phyloP scores from a whole-genome alignment of 176 grass and related monocot species.

The Aegilops bicornis region DNA sequence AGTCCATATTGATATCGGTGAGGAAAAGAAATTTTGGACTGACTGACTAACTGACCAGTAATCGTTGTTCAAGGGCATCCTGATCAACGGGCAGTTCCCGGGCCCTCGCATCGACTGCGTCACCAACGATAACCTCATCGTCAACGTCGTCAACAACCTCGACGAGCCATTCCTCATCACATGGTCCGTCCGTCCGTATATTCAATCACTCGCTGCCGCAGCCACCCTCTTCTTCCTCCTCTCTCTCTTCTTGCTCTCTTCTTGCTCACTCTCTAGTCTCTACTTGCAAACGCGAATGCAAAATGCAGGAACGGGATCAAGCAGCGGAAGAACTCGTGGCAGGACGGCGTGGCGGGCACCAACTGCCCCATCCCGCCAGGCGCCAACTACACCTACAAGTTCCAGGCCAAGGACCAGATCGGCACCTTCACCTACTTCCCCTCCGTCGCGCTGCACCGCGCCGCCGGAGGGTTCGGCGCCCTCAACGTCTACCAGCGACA shows the following conservation, averaged over 20 bases:
- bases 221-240: neutral
- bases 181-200: conserved; percentile 41
- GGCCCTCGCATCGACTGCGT: conserved; percentile 81
- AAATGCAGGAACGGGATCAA: conserved; percentile 78
- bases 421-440: conserved; percentile 84
- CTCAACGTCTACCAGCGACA: conserved; percentile 74
- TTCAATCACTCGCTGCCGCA: neutral
- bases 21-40: neutral
- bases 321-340: conserved; percentile 97
- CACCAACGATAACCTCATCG: conserved; percentile 90
- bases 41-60: neutral
- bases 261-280: neutral
- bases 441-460: conserved; percentile 63
- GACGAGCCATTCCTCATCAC: conserved; percentile 94
- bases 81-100: conserved; percentile 91
- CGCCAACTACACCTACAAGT: conserved; percentile 83
- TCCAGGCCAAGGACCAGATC: conserved; percentile 89
- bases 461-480: conserved; percentile 69
- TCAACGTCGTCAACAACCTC: conserved; percentile 71
- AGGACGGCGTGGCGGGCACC: conserved; percentile 83
- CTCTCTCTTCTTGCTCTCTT: neutral
- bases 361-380: conserved; percentile 78
- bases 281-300: neutral
- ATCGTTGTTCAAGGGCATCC: conserved; percentile 52
- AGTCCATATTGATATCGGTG: neutral